Conservation (phyloP, 83 land plant species). For the Thuja plicata region DNA sequence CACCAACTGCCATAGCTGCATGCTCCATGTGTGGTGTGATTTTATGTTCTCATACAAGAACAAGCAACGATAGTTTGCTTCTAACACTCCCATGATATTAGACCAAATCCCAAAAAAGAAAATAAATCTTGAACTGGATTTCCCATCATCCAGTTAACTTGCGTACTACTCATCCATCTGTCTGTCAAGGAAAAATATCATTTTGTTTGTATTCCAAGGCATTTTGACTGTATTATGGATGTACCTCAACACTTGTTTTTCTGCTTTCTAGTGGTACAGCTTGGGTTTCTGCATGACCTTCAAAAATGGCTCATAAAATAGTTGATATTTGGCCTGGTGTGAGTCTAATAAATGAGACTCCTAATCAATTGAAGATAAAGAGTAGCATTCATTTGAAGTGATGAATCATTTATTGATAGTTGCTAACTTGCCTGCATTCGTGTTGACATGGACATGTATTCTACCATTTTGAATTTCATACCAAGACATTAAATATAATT, state of each 20-base stretch:
- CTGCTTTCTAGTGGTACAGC: neutral
- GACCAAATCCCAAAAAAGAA: neutral
- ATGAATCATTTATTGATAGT: too few species aligned
- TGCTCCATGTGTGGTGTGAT: neutral
- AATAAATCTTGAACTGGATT: neutral
- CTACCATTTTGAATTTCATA: too few species aligned
- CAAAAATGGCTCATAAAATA: too few species aligned
- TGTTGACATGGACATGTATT: too few species aligned
- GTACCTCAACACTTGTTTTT: neutral
- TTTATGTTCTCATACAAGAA: neutral
- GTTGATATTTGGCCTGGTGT: too few species aligned
- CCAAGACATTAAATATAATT: neutral
- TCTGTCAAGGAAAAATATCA: neutral
- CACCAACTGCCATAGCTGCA: too few species aligned
- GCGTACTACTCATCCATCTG: neutral
- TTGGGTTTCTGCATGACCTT: too few species aligned
- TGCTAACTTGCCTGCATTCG: too few species aligned
- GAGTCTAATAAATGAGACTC: too few species aligned
- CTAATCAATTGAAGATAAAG: too few species aligned
- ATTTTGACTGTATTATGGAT: neutral
- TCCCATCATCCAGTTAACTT: neutral
- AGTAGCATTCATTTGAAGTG: too few species aligned
- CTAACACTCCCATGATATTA: neutral
- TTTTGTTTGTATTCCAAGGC: neutral
- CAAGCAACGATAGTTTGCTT: neutral